These are phyloP conservation scores for Sclerotinia minor DNA, from an alignment of 2,329 filamentous ascomycete genomes.

Conservation along the genomic window DNA sequence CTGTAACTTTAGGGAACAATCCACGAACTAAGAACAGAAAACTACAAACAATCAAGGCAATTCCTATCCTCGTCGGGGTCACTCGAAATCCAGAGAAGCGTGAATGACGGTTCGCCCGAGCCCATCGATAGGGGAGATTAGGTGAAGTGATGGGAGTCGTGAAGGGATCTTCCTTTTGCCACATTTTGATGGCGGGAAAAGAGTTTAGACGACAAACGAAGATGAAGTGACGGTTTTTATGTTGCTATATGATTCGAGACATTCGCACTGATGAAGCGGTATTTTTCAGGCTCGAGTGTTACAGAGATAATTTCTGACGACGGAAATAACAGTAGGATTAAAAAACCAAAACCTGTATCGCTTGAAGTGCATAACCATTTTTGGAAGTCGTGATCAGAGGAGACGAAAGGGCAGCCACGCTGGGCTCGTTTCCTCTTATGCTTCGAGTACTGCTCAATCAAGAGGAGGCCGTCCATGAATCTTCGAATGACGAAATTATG, in stretches of 20 bases:
- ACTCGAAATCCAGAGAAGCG: conserved; percentile 31
- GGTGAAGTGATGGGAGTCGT: conserved; percentile 27
- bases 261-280: not conserved
- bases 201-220: not conserved
- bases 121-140: conserved; percentile 30
- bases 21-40: conserved; percentile 25
- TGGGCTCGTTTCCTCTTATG: not conserved
- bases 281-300: not conserved
- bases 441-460: not conserved
- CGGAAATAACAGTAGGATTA: not conserved
- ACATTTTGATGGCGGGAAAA: conserved; percentile 26
- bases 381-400: not conserved
- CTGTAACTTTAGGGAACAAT: not conserved
- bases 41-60: conserved; percentile 26
- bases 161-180: conserved; percentile 36
- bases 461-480: not conserved
- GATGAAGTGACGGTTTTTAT: not conserved
- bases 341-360: not conserved
- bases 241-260: no score
- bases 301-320: not conserved
- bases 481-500: not conserved
- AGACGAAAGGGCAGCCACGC: not conserved
- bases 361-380: not conserved
- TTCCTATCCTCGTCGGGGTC: conserved; percentile 27
- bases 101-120: conserved; percentile 28